These are phyloP conservation scores for Nidularia pulvinata DNA, from an alignment of 768 basidiomycete genomes.

Conservation along the genomic window DNA sequence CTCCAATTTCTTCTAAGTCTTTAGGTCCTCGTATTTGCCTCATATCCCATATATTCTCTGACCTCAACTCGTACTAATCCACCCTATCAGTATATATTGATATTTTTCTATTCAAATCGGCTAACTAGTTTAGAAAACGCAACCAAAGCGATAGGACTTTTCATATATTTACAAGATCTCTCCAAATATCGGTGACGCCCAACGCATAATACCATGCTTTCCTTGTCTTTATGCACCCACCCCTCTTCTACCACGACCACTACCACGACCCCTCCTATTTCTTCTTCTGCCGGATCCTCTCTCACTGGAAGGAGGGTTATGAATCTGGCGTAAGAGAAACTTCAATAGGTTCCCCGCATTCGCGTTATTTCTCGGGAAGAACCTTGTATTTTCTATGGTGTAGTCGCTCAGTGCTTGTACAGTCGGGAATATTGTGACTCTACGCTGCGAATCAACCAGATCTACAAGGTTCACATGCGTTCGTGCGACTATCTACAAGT, in stretches of 20 bases:
- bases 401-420: slow-evolving; percentile 27
- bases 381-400: slow-evolving; percentile 15
- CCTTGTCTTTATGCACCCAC: too few species aligned
- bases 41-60: too few species aligned
- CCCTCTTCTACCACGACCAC: neutral
- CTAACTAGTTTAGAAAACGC: too few species aligned
- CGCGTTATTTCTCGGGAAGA: slow-evolving; percentile 25
- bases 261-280: neutral
- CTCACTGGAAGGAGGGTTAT: slow-evolving; percentile 6
- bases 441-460: slow-evolving; percentile 2
- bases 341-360: slow-evolving; percentile 27
- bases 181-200: too few species aligned
- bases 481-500: slow-evolving; percentile 17
- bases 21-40: too few species aligned
- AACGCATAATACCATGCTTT: too few species aligned
- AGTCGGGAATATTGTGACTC: slow-evolving; percentile 13
- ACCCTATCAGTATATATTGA: too few species aligned
- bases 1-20: too few species aligned
- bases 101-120: too few species aligned
- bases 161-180: too few species aligned
- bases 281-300: neutral
- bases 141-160: too few species aligned
- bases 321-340: slow-evolving; percentile 26
- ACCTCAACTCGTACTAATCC: too few species aligned
- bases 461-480: slow-evolving; percentile 37